A percentile compares a stretch with the other conserved stretches of the same genome.
These are phyloP conservation scores for Fusarium abutilonis DNA, from an alignment of 2,329 filamentous ascomycete species.

Conservation along the genomic window DNA sequence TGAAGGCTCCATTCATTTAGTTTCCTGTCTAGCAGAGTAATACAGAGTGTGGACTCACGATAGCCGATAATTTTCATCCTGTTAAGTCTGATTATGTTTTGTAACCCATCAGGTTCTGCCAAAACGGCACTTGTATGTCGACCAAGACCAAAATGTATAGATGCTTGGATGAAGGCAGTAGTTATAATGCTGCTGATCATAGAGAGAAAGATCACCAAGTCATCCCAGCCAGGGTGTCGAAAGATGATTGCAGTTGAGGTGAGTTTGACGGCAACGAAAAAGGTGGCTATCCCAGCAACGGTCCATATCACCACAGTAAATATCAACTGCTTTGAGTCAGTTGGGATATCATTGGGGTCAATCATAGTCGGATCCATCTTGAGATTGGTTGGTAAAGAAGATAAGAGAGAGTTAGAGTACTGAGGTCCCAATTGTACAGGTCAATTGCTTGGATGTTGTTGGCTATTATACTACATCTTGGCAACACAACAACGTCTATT, in stretches of 20 bases:
- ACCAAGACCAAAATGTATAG: slow-evolving; percentile 7
- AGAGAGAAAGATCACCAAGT: slow-evolving; percentile 13
- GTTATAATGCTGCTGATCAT: slow-evolving; percentile 13
- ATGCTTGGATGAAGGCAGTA: slow-evolving; percentile 6
- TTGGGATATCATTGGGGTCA: background rate
- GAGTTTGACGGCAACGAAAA: slow-evolving; percentile 8
- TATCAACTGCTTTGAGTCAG: slow-evolving; percentile 7
- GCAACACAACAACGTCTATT: no score
- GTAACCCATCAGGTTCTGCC: background rate
- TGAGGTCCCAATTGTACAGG: no score
- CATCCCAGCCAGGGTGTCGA: slow-evolving; percentile 16
- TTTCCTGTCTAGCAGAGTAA: no score
- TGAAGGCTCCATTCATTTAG: slow-evolving; percentile 4
- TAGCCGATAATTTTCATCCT: slow-evolving; percentile 9
- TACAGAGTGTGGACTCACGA: background rate
- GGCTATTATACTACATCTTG: no score
- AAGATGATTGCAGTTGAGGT: slow-evolving; percentile 10
- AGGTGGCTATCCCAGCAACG: slow-evolving; percentile 15
- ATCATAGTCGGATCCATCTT: slow-evolving; percentile 1
- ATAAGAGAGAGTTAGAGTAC: no score
- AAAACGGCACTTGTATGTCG: slow-evolving; percentile 8
- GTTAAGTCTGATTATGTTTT: background rate
- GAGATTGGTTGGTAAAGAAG: no score
- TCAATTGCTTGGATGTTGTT: no score
- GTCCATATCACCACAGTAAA: slow-evolving; percentile 6